Conservation (phyloP, 768 basidiomycete genomes). For the Trametopsis cervina region DNA sequence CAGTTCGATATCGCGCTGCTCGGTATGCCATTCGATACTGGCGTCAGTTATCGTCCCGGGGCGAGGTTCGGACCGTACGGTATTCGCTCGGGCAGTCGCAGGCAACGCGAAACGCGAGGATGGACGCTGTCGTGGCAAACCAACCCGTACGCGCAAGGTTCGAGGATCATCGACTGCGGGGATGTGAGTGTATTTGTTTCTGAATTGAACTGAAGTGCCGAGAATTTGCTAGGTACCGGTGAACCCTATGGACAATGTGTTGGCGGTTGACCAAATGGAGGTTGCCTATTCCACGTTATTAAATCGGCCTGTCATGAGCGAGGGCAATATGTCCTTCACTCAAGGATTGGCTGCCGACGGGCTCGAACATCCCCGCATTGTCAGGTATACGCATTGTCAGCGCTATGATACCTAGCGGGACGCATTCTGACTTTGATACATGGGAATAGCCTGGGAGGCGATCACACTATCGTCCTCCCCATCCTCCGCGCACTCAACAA, state of each 20-base stretch:
- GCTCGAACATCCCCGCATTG: constrained; percentile 63
- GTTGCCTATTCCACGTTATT: constrained; percentile 77
- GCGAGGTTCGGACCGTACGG: constrained; percentile 86
- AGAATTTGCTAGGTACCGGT: constrained; percentile 55
- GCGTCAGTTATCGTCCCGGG: constrained; percentile 44
- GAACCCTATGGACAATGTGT: constrained; percentile 72
- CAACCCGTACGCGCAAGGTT: constrained; percentile 54
- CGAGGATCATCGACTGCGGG: constrained; percentile 73
- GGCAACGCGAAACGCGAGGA: constrained; percentile 51
- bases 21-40: constrained; percentile 77
- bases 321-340: constrained; percentile 15
- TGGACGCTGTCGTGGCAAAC: constrained; percentile 69
- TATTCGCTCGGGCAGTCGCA: constrained; percentile 72
- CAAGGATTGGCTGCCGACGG: constrained; percentile 46
- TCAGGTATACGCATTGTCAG: constrained; percentile 14
- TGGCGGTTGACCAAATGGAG: constrained; percentile 84
- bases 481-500: constrained; percentile 75
- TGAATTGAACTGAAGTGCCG: background rate
- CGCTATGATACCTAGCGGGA: too few species aligned
- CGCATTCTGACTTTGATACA: background rate
- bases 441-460: constrained; percentile 60
- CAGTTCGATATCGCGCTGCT: constrained; percentile 73
- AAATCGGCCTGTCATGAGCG: constrained; percentile 38
- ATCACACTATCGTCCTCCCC: constrained; percentile 84
- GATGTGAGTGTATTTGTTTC: constrained; percentile 42